Percentiles rank a stretch among this genome's conserved stretches.
These are phyloP conservation scores for Diddensiella caesifluorescens DNA, from an alignment of 805 yeast species.

Conservation along the genomic window DNA sequence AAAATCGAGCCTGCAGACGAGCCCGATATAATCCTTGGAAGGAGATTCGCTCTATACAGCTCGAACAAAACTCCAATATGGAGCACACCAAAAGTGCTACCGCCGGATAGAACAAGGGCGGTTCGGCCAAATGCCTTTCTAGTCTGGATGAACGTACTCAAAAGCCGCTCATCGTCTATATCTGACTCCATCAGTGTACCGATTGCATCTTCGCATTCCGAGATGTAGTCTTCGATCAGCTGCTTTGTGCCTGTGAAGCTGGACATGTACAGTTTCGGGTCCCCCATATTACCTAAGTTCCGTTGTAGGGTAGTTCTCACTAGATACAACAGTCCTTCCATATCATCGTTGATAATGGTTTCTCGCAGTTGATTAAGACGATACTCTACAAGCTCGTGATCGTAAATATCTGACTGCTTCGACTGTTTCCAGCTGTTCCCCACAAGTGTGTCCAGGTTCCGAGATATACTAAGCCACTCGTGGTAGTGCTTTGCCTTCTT, in stretches of 20 bases:
- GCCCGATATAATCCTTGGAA: slow-evolving; percentile 88
- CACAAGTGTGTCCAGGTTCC: slow-evolving; percentile 56
- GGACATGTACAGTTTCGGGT: slow-evolving; percentile 68
- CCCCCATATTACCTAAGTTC: slow-evolving; percentile 82
- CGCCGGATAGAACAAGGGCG: slow-evolving; percentile 92
- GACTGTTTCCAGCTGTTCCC: slow-evolving; percentile 73
- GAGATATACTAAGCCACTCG: slow-evolving; percentile 67
- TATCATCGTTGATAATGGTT: slow-evolving; percentile 56
- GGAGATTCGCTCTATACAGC: slow-evolving; percentile 61
- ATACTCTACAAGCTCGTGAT: slow-evolving; percentile 53
- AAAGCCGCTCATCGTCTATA: slow-evolving; percentile 61
- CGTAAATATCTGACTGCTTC: slow-evolving; percentile 61
- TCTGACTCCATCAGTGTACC: slow-evolving; percentile 28
- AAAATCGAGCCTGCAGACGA: slow-evolving; percentile 95
- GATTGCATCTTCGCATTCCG: slow-evolving; percentile 62
- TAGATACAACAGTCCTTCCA: slow-evolving; percentile 57
- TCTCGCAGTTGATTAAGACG: slow-evolving; percentile 51
- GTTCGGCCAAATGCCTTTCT: slow-evolving; percentile 90
- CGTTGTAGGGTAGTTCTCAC: slow-evolving; percentile 82
- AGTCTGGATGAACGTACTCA: slow-evolving; percentile 80
- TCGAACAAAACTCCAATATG: slow-evolving; percentile 90
- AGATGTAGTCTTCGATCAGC: slow-evolving; percentile 74
- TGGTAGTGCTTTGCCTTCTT: slow-evolving; percentile 26
- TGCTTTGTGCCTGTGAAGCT: slow-evolving; percentile 80
- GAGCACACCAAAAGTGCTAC: slow-evolving; percentile 87